A percentile compares a stretch with the other conserved stretches of the same genome.
Evolutionary conservation across 805 yeast species (phyloP).

Genomic region (Myxozyma nipponensis): DNA sequence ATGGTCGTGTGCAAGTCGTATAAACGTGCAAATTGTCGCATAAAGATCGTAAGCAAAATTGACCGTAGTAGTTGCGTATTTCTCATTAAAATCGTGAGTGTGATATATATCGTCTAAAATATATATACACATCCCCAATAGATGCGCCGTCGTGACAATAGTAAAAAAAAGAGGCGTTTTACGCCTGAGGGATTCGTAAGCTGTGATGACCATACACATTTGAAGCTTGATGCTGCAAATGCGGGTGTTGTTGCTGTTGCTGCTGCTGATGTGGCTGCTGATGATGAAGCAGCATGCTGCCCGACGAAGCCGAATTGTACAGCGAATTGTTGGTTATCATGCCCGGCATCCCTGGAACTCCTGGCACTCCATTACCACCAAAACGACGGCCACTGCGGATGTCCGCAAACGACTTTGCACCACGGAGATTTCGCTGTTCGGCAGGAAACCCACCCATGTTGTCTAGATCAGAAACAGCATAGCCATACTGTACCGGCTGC

Average conservation of each 20-base stretch:
- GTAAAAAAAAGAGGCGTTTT: no score
- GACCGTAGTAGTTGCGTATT: neutral
- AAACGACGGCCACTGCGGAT: conserved; percentile 22
- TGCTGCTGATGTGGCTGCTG: neutral
- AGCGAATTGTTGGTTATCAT: neutral
- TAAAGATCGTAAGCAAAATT: no score
- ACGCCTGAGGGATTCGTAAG: neutral
- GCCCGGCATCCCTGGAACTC: no score
- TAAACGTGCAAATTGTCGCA: neutral
- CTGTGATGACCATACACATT: neutral
- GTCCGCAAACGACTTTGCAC: conserved; percentile 36
- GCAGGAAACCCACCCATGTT: conserved; percentile 7
- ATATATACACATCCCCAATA: no score
- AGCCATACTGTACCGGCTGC: conserved; percentile 24
- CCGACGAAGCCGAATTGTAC: neutral
- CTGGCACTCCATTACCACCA: neutral
- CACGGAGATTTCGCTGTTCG: conserved; percentile 28
- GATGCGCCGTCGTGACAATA: no score
- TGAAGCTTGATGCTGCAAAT: neutral
- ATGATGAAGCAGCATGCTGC: neutral
- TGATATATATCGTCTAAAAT: neutral
- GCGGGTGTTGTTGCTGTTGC: no score
- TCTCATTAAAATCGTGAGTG: neutral
- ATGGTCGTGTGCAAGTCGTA: neutral
- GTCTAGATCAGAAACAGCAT: conserved; percentile 11